Base-by-base conservation (phyloP, 1,284 basidiomycete genomes). In the Heterobasidion irregulare region DNA sequence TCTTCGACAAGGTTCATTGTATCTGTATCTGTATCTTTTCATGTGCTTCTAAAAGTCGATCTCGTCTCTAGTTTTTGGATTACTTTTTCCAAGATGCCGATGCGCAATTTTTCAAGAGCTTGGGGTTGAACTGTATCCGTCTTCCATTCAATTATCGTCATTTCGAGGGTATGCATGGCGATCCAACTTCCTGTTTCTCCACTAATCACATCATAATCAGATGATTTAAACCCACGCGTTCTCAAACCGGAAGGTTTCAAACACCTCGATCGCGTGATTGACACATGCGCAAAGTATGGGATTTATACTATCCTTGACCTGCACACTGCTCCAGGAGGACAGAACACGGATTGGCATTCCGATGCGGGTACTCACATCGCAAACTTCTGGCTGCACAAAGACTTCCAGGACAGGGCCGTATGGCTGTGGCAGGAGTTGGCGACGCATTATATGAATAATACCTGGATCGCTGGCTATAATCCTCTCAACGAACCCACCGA, bases 401-500 rank as follows among this genome's bases (percentile, higher is more conserved):
- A 90, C 65, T 88, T 89, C 67, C 86, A 90, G 66, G 84, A 89
- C 64, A 75, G 86, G 5, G 67, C 81, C 2, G 70, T 89, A 45
- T 80, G 80, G 78, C 74, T 89, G 34, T 90, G 88, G 87, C 75
- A 73, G 52, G 70, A 83, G 62, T 71, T 89, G n/a, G 83, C 86
- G 0, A 66, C 68, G 59, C 82, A 80, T 61, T 89, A 89, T 70
- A 79, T 73, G 55, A 75, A 77, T 55, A 84, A 89, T 56, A 54
- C 75, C 47, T 90, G 87, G 87, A 73, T 85, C 58, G 80, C 79
- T 2, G 83, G 77, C 7, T 91, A 88, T 68, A 90, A 90, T 68
- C 79, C 82, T 5, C 72, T 91, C 49, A 91, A 90, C 68, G 88
- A 91, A 66, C 89, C 88, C 7, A 77, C 86, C 0, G 86, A 89